These are phyloP conservation scores for Ampelomyces quisqualis DNA, from an alignment of 2,329 filamentous ascomycete genomes.

Conservation along the genomic window DNA sequence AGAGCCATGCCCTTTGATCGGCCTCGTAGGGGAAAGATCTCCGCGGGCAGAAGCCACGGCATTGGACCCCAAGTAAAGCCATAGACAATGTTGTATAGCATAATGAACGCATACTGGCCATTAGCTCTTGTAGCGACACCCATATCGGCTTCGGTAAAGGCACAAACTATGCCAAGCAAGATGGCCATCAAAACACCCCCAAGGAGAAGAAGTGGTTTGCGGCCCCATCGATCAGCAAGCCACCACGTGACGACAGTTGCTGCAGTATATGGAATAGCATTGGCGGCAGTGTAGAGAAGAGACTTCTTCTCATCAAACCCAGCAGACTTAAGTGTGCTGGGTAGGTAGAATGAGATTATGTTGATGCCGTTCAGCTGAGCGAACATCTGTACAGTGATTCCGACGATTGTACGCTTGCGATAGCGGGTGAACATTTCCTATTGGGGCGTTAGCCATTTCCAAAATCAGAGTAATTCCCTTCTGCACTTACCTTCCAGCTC, in stretches of 20 bases:
- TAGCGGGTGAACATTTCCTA: slow-evolving; percentile 49
- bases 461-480: background rate
- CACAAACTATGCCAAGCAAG: slow-evolving; percentile 42
- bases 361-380: slow-evolving; percentile 48
- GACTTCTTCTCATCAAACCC: slow-evolving; percentile 44
- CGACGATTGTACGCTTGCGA: slow-evolving; percentile 46
- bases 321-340: slow-evolving; percentile 40
- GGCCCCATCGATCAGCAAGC: slow-evolving; percentile 45
- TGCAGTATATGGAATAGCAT: slow-evolving; percentile 45
- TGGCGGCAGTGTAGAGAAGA: slow-evolving; percentile 46
- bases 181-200: slow-evolving; percentile 39
- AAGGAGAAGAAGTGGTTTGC: slow-evolving; percentile 43
- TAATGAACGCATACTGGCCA: slow-evolving; percentile 57
- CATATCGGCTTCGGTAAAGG: slow-evolving; percentile 41
- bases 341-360: slow-evolving; percentile 48
- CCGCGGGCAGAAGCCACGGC: slow-evolving; percentile 71
- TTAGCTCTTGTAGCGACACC: slow-evolving; percentile 36
- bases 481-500: slow-evolving; percentile 35
- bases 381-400: slow-evolving; percentile 47
- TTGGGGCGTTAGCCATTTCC: background rate
- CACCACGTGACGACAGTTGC: slow-evolving; percentile 46
- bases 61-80: slow-evolving; percentile 73
- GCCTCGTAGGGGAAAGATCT: slow-evolving; percentile 72
- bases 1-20: slow-evolving; percentile 68
- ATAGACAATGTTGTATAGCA: slow-evolving; percentile 52